Conservation (phyloP, 2,329 filamentous ascomycete genomes). For the Apiospora saccharicola region DNA sequence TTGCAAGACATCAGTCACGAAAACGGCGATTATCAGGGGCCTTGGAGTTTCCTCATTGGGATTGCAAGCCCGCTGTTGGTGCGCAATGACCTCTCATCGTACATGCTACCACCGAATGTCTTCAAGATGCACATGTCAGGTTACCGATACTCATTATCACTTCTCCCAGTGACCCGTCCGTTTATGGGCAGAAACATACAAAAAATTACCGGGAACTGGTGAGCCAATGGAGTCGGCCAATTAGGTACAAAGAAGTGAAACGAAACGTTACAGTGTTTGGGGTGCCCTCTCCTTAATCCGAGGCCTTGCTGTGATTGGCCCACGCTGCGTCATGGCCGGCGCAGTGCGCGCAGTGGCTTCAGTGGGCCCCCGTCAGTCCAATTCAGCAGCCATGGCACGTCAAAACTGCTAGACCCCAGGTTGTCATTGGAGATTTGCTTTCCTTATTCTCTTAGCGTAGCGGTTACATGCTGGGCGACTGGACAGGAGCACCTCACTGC, state of each 20-base stretch:
- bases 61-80: neutral
- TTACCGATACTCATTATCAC: neutral
- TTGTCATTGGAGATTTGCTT: neutral
- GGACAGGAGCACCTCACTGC: neutral
- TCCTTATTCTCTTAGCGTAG: neutral
- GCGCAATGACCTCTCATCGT: neutral
- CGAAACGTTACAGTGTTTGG: slow-evolving; percentile 7
- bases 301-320: neutral
- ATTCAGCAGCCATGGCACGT: neutral
- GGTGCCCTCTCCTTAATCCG: neutral
- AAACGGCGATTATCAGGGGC: neutral
- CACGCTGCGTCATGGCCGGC: neutral
- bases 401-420: neutral
- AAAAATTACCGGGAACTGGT: neutral
- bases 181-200: neutral
- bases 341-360: neutral
- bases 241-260: slow-evolving; percentile 8
- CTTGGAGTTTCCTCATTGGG: neutral
- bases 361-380: neutral
- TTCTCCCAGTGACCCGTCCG: neutral
- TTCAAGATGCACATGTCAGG: neutral
- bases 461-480: neutral
- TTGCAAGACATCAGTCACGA: neutral
- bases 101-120: neutral
- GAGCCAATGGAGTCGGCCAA: neutral